Evolutionary conservation across 164 flowering plant species (phyloP), one percentile per base, ranked within the genome.

Genomic region (Litsea cubeba): DNA sequence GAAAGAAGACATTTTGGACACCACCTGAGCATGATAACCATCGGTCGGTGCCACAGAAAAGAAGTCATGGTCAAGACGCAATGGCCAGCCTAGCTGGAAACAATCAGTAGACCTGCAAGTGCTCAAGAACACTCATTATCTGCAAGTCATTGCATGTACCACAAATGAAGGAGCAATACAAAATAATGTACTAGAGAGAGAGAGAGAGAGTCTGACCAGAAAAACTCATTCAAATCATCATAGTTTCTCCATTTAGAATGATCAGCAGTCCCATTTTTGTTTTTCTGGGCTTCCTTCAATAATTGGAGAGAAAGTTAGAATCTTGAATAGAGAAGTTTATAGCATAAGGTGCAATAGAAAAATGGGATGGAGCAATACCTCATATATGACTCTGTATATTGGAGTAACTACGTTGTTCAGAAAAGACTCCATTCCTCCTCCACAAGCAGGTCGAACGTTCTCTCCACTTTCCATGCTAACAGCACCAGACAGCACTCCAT

Each of bases 191-290:
- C 70, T 70, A 75, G 17, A 76, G 15, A n/a, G 12, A 65, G 65
- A 64, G 35, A 22, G 62, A 32, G 58, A 62, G 0, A 26, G 65
- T 40, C 85, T 75, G 26, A 95, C 99, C 99, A 95, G 88, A 95
- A 95, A 77, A 69, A 95, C 85, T 95, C 98, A 73, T 95, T 95
- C 77, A 95, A 80, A 78, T 95, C 99, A 77, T 95, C 99, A 70
- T 95, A 95, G 81, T 95, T 95, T 83, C 99, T 91, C 99, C 99
- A 95, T 68, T 84, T 79, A 32, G 97, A 90, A 85, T 95, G 90
- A 69, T 91, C 91, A 80, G 93, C 88, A 25, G 87, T 84, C 49
- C 98, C 99, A 69, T 68, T 84, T 77, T 83, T 86, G 85, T 79
- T 90, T 79, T 88, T 93, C 81, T 81, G 54, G 50, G 94, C 93